Base-by-base conservation (phyloP, 441 rosid genomes). In the Erodium trifolium region DNA sequence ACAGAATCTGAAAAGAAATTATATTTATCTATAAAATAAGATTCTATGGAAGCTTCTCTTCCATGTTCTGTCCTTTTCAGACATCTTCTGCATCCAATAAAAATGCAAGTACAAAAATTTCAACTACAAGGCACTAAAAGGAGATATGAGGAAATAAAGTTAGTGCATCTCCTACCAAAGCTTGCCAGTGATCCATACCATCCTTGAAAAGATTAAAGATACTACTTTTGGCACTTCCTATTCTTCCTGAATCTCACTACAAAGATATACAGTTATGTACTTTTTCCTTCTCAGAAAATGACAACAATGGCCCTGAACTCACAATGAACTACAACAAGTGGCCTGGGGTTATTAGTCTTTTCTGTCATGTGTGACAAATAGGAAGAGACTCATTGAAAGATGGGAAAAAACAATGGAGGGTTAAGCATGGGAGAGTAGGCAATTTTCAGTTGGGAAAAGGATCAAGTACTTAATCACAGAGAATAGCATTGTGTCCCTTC, bases 401-500 rank as follows among this genome's bases (percentile, higher is more conserved):
- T 10, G 31, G 29, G 27, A 29, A 17, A 57, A 57, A 57, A 57
- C 17, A 17, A 57, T 18, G 63, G 63, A 18, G 2, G 29, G 31
- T 19, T 17, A 57, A 18, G 63, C 10, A 57, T 57, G 18, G 23
- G 12, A 6, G 70, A 71, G 74, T 13, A 47, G 14, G 16, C 16
- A 4, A 11, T 47, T 47, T 47, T 43, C 3, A 9, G n/a, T 9
- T 11, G 12, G 53, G 53, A 4, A 9, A 47, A 2, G 31, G 29
- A 82, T 77, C 73, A 79, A 79, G 74, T 68, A 79, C 74, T 79
- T 73, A 79, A 82, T 76, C 67, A 78, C 75, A 93, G 87, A 67
- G 96, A 79, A 55, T 87, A 86, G 82, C 98, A 93, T 67, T 85
- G 93, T 84, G 86, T 89, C 84, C 83, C 82, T 67, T 91, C 97